Conservation (phyloP, 371 early-diverging fungal species). For the Saksenaea vasiformis region DNA sequence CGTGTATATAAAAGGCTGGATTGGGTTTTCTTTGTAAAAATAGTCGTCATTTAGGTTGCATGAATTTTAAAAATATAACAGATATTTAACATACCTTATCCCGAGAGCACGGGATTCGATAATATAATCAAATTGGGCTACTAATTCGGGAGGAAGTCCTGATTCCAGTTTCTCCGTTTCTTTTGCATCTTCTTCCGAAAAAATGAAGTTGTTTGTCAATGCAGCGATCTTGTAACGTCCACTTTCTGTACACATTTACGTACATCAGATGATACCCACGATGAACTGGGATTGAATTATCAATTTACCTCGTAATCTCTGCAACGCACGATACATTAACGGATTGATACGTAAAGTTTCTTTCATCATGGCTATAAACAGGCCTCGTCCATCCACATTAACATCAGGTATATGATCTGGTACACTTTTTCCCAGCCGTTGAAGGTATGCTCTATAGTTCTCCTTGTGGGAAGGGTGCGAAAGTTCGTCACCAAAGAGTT, state of each 20-base stretch:
- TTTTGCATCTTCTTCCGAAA: conserved; percentile 46
- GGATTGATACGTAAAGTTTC: conserved; percentile 57
- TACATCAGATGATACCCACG: background rate
- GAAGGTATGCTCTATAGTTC: conserved; percentile 51
- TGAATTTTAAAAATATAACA: background rate
- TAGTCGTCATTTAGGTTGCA: background rate
- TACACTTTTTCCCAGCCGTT: conserved; percentile 44
- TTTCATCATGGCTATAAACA: conserved; percentile 76
- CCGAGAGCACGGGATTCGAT: conserved; percentile 50
- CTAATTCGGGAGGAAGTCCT: conserved; percentile 30
- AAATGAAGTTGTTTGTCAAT: conserved; percentile 78
- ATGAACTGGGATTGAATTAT: background rate
- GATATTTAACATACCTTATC: conserved; percentile 23
- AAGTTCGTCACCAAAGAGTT: conserved; percentile 64
- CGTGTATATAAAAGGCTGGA: conserved; percentile 62
- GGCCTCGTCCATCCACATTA: conserved; percentile 62
- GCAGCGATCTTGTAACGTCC: conserved; percentile 70
- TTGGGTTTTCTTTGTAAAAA: conserved; percentile 64
- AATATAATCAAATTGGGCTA: conserved; percentile 43
- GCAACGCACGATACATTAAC: conserved; percentile 58
- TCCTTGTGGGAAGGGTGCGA: conserved; percentile 59
- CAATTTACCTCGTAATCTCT: conserved; percentile 46
- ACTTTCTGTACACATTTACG: conserved; percentile 29
- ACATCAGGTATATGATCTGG: conserved; percentile 42
- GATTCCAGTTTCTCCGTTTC: conserved; percentile 44